phyloP scores from a whole-genome alignment of 495 filamentous ascomycete genomes.

The Lindgomyces ingoldianus region DNA sequence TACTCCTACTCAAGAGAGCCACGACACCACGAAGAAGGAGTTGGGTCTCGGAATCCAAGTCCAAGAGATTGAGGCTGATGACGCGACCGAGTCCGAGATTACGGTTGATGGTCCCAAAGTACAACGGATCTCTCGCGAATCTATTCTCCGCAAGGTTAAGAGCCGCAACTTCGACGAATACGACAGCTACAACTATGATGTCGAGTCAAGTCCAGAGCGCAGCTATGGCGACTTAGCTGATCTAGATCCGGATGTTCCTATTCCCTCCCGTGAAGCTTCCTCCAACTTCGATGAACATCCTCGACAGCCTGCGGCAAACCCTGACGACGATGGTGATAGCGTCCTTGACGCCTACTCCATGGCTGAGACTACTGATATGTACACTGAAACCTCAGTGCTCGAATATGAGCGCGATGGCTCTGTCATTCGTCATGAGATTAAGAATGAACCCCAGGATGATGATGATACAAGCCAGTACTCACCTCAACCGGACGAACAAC shows the following conservation, averaged over 20 bases:
- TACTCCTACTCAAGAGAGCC: constrained; percentile 35
- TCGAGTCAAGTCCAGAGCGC: constrained; percentile 52
- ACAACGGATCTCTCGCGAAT: constrained; percentile 87
- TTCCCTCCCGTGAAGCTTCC: constrained; percentile 67
- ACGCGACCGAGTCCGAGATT: constrained; percentile 36
- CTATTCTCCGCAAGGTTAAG: constrained; percentile 85
- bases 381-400: constrained; percentile 38
- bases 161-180: constrained; percentile 57
- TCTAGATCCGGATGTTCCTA: constrained; percentile 81
- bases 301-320: constrained; percentile 65
- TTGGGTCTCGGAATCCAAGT: constrained; percentile 30
- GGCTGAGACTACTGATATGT: constrained; percentile 70
- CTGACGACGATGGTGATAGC: constrained; percentile 60
- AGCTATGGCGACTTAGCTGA: constrained; percentile 46
- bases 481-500: constrained; percentile 33
- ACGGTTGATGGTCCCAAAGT: constrained; percentile 32
- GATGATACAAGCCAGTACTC: constrained; percentile 47
- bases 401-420: constrained; percentile 44
- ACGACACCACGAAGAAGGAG: constrained; percentile 24
- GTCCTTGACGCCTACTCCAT: constrained; percentile 67
- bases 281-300: constrained; percentile 57
- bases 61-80: constrained; percentile 23
- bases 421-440: constrained; percentile 44
- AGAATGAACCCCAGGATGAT: constrained; percentile 32
- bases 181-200: constrained; percentile 37